A percentile compares a stretch with the other conserved stretches of the same genome.
These are phyloP conservation scores for Neurospora terricola DNA, from an alignment of 495 filamentous ascomycete species.

Conservation along the genomic window DNA sequence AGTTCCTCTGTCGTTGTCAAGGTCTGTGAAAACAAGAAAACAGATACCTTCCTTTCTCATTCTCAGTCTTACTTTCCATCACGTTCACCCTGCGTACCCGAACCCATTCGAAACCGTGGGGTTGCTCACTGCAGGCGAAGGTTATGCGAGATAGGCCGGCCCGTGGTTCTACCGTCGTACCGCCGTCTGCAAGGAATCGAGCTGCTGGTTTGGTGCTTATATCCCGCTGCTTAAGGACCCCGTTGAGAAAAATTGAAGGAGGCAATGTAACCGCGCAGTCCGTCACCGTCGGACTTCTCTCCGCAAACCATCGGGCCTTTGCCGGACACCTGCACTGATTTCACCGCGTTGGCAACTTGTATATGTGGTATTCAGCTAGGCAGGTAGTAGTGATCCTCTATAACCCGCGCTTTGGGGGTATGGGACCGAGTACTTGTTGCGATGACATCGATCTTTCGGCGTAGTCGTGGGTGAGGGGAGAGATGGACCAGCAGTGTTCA, in stretches of 20 bases:
- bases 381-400: background rate
- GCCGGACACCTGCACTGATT: background rate
- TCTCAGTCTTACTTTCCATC: background rate
- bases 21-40: background rate
- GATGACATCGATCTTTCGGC: background rate
- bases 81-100: background rate
- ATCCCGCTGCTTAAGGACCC: background rate
- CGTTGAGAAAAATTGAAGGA: background rate
- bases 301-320: background rate
- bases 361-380: background rate
- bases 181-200: background rate
- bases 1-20: background rate
- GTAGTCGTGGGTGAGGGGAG: background rate
- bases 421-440: background rate
- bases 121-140: background rate
- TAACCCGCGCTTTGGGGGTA: background rate
- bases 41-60: background rate
- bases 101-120: background rate
- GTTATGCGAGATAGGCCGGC: background rate
- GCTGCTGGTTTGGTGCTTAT: background rate
- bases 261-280: background rate
- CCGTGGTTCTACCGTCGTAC: background rate
- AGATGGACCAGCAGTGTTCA: background rate
- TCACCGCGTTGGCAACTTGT: background rate
- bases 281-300: background rate